Conservation (phyloP, 805 yeast genomes). For the Yamadazyma phyllophila region DNA sequence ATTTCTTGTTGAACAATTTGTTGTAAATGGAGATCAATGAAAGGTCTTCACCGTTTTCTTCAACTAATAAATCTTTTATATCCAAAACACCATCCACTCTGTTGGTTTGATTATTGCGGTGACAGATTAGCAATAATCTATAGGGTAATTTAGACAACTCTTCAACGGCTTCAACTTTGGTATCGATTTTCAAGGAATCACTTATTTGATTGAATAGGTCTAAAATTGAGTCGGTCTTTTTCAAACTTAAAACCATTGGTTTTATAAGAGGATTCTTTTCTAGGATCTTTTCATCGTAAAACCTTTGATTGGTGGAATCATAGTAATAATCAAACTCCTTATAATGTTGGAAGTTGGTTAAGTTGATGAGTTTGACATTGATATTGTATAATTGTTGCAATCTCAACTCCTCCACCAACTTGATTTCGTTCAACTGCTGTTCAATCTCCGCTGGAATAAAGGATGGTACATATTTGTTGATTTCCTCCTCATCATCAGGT, state of each 20-base stretch:
- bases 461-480: slow-evolving; percentile 44
- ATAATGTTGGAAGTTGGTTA: slow-evolving; percentile 52
- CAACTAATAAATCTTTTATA: neutral
- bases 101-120: slow-evolving; percentile 67
- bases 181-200: slow-evolving; percentile 4
- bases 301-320: slow-evolving; percentile 46
- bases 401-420: slow-evolving; percentile 52
- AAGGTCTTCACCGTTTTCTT: slow-evolving; percentile 16
- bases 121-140: slow-evolving; percentile 63
- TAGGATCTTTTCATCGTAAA: slow-evolving; percentile 47
- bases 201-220: slow-evolving; percentile 41
- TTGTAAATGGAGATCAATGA: slow-evolving; percentile 54
- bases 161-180: slow-evolving; percentile 3
- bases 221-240: slow-evolving; percentile 53
- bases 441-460: slow-evolving; percentile 67
- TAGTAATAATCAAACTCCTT: slow-evolving; percentile 78
- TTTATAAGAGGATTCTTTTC: slow-evolving; percentile 17
- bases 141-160: slow-evolving; percentile 28
- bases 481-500: slow-evolving; percentile 53
- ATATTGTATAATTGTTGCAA: slow-evolving; percentile 56
- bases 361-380: slow-evolving; percentile 55
- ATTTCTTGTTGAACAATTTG: slow-evolving; percentile 44
- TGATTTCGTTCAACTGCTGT: slow-evolving; percentile 59
- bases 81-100: slow-evolving; percentile 51
- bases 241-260: slow-evolving; percentile 50